phyloP scores from a whole-genome alignment of 306 rosid species.

The apple (Malus domestica) region DNA sequence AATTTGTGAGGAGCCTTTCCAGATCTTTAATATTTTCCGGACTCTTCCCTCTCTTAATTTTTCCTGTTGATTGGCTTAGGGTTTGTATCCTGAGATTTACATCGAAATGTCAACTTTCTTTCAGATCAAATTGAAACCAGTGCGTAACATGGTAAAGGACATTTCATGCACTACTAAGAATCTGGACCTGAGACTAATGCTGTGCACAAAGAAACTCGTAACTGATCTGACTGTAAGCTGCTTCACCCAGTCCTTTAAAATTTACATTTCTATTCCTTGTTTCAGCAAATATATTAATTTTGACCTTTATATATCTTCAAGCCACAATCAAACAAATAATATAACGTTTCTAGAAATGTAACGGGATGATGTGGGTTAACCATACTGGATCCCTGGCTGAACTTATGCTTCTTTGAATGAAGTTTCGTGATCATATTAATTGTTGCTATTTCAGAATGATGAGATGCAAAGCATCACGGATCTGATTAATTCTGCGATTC shows the following conservation, averaged over 20 bases:
- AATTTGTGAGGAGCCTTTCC: neutral
- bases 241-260: neutral
- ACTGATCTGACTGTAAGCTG: slow-evolving; percentile 27
- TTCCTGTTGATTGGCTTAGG: neutral
- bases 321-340: neutral
- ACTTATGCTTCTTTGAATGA: neutral
- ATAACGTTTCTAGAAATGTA: neutral
- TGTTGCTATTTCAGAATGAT: slow-evolving; percentile 35
- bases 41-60: neutral
- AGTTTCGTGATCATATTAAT: neutral
- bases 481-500: slow-evolving; percentile 37
- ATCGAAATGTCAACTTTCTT: neutral
- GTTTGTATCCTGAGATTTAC: neutral
- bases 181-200: slow-evolving; percentile 44
- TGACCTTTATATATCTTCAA: neutral
- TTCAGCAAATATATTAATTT: neutral
- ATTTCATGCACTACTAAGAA: slow-evolving; percentile 36
- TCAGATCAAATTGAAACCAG: slow-evolving; percentile 31
- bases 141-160: slow-evolving; percentile 37
- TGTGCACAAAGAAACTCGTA: slow-evolving; percentile 21
- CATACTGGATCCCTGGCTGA: neutral
- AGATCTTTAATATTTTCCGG: neutral
- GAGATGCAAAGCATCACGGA: slow-evolving; percentile 36
- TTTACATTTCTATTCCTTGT: neutral
- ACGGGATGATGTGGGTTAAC: neutral